Conservation (phyloP, 1,284 basidiomycete species). For the Trichosporon sp. region DNA sequence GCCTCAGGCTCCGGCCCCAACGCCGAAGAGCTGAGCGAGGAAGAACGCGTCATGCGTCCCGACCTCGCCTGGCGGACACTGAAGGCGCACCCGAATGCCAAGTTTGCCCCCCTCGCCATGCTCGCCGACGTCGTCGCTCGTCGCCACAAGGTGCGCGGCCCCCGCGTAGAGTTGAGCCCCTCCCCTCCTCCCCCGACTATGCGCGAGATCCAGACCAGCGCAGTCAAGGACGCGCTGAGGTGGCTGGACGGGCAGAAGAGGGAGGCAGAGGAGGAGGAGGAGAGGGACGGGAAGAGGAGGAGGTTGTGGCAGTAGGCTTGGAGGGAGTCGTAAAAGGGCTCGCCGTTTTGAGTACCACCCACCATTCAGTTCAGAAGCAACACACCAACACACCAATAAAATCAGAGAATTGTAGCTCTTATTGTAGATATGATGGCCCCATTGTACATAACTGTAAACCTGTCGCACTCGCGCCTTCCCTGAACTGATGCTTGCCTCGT, state of each 20-base stretch:
- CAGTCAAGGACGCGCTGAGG: conserved; percentile 64
- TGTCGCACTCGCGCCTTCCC: not conserved
- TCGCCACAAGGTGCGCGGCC: conserved; percentile 74
- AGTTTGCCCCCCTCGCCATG: conserved; percentile 75
- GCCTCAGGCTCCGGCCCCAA: not conserved
- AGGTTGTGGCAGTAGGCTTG: conserved; percentile 6
- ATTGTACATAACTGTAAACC: not conserved
- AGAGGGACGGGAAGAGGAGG: conserved; percentile 20
- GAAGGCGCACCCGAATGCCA: conserved; percentile 83
- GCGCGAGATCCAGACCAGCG: conserved; percentile 56
- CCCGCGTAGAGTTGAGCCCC: conserved; percentile 66
- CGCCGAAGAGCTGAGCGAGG: not conserved
- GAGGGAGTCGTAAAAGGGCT: not conserved
- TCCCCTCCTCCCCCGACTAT: conserved; percentile 42
- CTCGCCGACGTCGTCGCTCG: conserved; percentile 86
- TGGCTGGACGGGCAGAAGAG: conserved; percentile 63
- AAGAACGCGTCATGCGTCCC: conserved; percentile 64
- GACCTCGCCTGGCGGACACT: conserved; percentile 82
- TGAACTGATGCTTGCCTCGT: no score
- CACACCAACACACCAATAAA: not conserved
- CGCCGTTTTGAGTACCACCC: not conserved
- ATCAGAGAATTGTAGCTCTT: conserved; percentile 16
- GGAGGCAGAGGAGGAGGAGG: not conserved
- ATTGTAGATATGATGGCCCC: conserved; percentile 11
- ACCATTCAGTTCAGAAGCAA: not conserved